phyloP scores from a whole-genome alignment of 1,139 yeast genomes.

The Yamadazyma mexicana region DNA sequence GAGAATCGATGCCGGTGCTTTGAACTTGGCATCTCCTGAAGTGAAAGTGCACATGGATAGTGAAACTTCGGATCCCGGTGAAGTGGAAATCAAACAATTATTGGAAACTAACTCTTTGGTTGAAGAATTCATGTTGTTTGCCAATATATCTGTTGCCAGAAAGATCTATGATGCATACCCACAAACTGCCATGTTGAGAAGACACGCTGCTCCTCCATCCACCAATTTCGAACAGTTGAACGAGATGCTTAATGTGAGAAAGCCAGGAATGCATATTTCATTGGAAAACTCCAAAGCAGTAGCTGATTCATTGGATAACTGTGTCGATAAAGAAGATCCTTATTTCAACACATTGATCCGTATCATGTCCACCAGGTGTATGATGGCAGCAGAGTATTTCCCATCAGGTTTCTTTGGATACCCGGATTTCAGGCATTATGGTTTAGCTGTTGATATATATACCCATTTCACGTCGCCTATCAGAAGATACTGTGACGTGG shows the following conservation, averaged over 20 bases:
- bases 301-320: conserved; percentile 90
- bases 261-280: conserved; percentile 70
- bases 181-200: conserved; percentile 96
- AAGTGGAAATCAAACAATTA: conserved; percentile 86
- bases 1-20: conserved; percentile 92
- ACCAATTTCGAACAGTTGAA: conserved; percentile 87
- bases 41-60: conserved; percentile 96
- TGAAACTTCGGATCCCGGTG: conserved; percentile 96
- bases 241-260: conserved; percentile 85
- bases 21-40: conserved; percentile 96
- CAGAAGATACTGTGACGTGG: conserved; percentile 96
- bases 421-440: conserved; percentile 95
- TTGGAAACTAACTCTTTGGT: conserved; percentile 93
- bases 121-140: conserved; percentile 97
- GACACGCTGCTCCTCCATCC: conserved; percentile 96
- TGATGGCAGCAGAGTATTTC: conserved; percentile 99
- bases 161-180: conserved; percentile 92
- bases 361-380: conserved; percentile 97
- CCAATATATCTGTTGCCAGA: conserved; percentile 93
- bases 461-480: conserved; percentile 99
- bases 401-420: conserved; percentile 90
- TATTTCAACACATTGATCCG: conserved; percentile 92
- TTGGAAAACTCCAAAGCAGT: conserved; percentile 86
- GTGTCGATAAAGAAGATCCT: conserved; percentile 78
- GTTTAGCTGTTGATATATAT: conserved; percentile 94